phyloP scores from a whole-genome alignment of 805 yeast genomes.

The Zygosaccharomyces lentus region DNA sequence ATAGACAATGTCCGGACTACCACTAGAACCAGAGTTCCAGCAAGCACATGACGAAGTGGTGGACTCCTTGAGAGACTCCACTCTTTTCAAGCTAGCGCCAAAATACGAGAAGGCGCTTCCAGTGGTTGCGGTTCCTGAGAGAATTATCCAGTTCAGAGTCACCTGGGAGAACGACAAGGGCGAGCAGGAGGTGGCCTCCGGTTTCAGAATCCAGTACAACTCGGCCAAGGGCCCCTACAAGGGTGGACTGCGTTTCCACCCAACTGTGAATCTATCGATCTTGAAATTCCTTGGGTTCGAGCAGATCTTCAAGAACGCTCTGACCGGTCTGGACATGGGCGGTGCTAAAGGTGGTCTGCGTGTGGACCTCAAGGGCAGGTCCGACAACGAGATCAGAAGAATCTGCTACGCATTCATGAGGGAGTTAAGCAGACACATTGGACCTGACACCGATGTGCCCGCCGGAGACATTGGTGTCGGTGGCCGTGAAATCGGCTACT shows the following conservation, averaged over 20 bases:
- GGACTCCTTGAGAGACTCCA: conserved; percentile 84
- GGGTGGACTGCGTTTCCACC: conserved; percentile 98
- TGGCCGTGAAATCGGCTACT: conserved; percentile 87
- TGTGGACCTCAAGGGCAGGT: conserved; percentile 93
- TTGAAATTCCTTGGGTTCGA: conserved; percentile 96
- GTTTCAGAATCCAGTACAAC: conserved; percentile 98
- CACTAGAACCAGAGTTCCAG: conserved; percentile 91
- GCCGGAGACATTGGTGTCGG: conserved; percentile 99
- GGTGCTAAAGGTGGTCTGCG: conserved; percentile 99
- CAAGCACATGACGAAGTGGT: conserved; percentile 96
- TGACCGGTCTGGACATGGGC: conserved; percentile 96
- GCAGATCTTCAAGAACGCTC: conserved; percentile 97
- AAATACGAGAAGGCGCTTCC: conserved; percentile 83
- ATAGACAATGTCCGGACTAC: conserved; percentile 14
- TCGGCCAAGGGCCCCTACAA: conserved; percentile 98
- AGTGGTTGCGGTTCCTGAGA: conserved; percentile 91
- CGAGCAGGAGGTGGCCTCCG: conserved; percentile 87
- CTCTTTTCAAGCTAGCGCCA: conserved; percentile 84
- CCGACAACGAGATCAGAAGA: conserved; percentile 91
- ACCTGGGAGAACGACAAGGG: conserved; percentile 97
- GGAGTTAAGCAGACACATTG: conserved; percentile 93
- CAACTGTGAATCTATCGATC: conserved; percentile 90
- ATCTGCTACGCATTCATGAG: conserved; percentile 95
- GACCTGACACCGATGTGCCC: conserved; percentile 96
- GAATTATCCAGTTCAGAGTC: conserved; percentile 95